Conservation (phyloP, 495 filamentous ascomycete species). For the Penicillium mononematosum region DNA sequence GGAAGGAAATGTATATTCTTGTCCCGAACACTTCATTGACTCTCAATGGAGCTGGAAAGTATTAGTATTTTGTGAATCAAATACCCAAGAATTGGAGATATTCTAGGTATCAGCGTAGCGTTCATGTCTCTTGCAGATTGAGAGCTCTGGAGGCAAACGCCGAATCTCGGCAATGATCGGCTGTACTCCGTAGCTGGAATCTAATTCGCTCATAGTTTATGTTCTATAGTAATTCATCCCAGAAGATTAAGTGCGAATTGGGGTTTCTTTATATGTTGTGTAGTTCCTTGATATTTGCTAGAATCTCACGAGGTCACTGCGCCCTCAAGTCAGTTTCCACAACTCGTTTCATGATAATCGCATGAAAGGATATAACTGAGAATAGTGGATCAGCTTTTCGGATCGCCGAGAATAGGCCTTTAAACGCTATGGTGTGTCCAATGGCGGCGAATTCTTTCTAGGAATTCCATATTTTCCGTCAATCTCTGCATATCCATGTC, state of each 20-base stretch:
- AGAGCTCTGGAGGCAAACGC: not conserved
- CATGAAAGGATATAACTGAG: slow-evolving; percentile 1
- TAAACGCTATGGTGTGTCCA: not conserved
- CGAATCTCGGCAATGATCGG: not conserved
- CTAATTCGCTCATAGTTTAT: not conserved
- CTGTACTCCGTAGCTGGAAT: not conserved
- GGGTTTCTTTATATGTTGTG: too few species aligned
- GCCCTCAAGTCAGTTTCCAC: not conserved
- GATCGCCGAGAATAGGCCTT: slow-evolving; percentile 5
- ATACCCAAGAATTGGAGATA: not conserved
- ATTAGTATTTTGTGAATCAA: not conserved
- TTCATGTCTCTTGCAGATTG: not conserved
- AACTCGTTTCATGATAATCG: not conserved
- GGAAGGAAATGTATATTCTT: not conserved
- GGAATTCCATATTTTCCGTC: slow-evolving; percentile 1
- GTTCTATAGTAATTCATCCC: not conserved
- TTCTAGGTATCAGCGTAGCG: not conserved
- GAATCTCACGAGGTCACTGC: not conserved
- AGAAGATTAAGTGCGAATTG: not conserved
- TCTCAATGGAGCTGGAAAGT: not conserved
- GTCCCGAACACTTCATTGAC: not conserved
- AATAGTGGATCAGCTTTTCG: not conserved
- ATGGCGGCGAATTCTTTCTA: slow-evolving; percentile 6
- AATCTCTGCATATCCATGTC: not conserved
- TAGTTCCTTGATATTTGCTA: too few species aligned